A percentile compares a stretch with the other conserved stretches of the same genome.
Conservation (phyloP, 495 filamentous ascomycete genomes). For the Aspergillus heteromorphus region DNA sequence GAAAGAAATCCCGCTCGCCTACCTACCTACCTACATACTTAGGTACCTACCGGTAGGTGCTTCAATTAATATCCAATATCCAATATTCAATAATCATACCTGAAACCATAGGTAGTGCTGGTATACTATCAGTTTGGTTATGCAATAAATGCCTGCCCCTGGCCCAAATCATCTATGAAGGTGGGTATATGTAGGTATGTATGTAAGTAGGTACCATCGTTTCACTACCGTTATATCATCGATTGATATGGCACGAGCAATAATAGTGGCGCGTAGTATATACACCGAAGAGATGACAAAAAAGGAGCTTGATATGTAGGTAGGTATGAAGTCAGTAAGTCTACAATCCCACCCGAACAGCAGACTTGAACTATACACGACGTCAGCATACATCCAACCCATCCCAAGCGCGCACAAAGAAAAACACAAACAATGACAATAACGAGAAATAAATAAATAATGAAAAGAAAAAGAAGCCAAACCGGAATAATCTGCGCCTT, state of each 20-base stretch:
- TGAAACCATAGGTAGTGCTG: no score
- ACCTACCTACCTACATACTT: no score
- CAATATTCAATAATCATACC: background rate
- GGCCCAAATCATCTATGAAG: no score
- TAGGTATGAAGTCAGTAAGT: background rate
- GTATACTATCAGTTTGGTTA: background rate
- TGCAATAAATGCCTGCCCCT: background rate
- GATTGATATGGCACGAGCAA: background rate
- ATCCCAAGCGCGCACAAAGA: background rate
- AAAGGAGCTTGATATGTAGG: no score
- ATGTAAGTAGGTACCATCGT: no score
- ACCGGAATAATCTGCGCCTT: conserved; percentile 57
- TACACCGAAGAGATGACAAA: background rate
- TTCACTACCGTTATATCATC: no score
- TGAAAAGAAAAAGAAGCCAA: conserved; percentile 12
- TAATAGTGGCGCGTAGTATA: background rate
- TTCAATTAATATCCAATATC: no score
- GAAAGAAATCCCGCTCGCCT: no score
- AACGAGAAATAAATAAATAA: background rate
- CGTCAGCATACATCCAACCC: conserved; percentile 8
- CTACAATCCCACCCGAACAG: conserved; percentile 25
- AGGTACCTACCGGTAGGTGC: no score
- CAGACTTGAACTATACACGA: conserved; percentile 34
- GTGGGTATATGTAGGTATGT: background rate
- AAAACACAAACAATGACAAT: no score